Percentiles rank a stretch among this genome's conserved stretches.
These are phyloP conservation scores for Escovopsis sp. DNA, from an alignment of 2,329 filamentous ascomycete species.

Conservation along the genomic window DNA sequence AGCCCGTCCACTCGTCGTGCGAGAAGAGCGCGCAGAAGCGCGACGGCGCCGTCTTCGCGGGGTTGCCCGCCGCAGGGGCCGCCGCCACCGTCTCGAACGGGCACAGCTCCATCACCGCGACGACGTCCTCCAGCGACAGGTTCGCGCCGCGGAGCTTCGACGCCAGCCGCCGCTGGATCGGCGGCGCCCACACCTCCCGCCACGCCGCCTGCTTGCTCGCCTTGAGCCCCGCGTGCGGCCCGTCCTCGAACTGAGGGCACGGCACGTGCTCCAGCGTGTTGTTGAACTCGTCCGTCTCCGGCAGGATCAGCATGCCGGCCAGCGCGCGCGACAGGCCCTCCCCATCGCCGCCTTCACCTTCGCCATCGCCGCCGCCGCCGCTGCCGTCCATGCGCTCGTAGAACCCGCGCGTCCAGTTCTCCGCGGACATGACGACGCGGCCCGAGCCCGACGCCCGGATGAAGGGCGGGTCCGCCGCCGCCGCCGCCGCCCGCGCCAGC, in stretches of 20 bases:
- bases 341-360: slow-evolving; percentile 5
- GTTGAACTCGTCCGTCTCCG: slow-evolving; percentile 52
- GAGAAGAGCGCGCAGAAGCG: slow-evolving; percentile 67
- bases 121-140: slow-evolving; percentile 45
- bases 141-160: slow-evolving; percentile 51
- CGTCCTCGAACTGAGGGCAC: slow-evolving; percentile 57
- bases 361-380: no score
- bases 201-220: slow-evolving; percentile 40
- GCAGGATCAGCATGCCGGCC: slow-evolving; percentile 49
- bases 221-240: slow-evolving; percentile 33
- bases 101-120: slow-evolving; percentile 78
- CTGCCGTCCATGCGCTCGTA: slow-evolving; percentile 7
- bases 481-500: slow-evolving; percentile 38
- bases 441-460: slow-evolving; percentile 55
- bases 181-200: slow-evolving; percentile 46
- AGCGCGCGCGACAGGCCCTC: slow-evolving; percentile 26
- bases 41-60: slow-evolving; percentile 36
- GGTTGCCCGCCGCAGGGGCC: no score
- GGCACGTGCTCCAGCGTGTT: slow-evolving; percentile 68
- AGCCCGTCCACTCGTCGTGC: slow-evolving; percentile 55
- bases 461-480: slow-evolving; percentile 36
- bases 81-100: slow-evolving; percentile 65
- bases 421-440: slow-evolving; percentile 60
- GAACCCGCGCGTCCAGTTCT: slow-evolving; percentile 66
- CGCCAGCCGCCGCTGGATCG: slow-evolving; percentile 58